Percentiles rank a stretch among this genome's conserved stretches.
Conservation (phyloP, 139 green algal genomes). For the Yamagishiella unicocca region DNA sequence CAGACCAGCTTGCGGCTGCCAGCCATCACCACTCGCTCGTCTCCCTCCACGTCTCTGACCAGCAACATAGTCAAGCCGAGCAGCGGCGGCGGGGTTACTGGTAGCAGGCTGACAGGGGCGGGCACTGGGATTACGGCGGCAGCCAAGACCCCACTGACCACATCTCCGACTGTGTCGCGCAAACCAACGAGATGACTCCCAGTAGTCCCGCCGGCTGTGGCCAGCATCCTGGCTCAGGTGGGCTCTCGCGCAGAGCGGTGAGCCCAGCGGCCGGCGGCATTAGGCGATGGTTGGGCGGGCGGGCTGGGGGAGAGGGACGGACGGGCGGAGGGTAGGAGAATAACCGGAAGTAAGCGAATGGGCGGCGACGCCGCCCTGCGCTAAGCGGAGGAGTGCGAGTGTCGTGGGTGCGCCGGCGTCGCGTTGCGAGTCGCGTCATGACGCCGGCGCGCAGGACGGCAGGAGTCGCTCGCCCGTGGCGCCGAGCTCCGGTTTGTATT, state of each 20-base stretch:
- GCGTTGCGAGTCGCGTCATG: too few species aligned
- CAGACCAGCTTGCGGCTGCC: neutral
- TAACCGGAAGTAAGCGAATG: neutral
- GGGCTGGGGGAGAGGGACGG: neutral
- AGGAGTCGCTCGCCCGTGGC: too few species aligned
- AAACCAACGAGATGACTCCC: constrained; percentile 29
- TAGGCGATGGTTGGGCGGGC: neutral
- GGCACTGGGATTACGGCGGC: neutral
- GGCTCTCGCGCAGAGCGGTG: neutral
- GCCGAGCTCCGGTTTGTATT: too few species aligned
- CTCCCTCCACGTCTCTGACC: neutral
- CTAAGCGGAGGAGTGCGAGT: neutral
- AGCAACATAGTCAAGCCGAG: constrained; percentile 9
- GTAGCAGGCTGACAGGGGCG: neutral
- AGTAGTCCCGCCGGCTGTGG: neutral
- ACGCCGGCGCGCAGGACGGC: too few species aligned
- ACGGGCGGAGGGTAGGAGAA: neutral
- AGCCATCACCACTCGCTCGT: constrained; percentile 28
- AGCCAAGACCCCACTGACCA: neutral
- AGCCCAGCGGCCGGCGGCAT: constrained; percentile 6
- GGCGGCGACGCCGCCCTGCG: neutral
- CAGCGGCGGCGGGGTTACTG: neutral
- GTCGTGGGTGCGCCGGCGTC: too few species aligned
- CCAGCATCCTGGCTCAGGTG: neutral
- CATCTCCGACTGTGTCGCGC: neutral